These are phyloP conservation scores for Russula virescens DNA, from an alignment of 768 basidiomycete species.

Conservation along the genomic window DNA sequence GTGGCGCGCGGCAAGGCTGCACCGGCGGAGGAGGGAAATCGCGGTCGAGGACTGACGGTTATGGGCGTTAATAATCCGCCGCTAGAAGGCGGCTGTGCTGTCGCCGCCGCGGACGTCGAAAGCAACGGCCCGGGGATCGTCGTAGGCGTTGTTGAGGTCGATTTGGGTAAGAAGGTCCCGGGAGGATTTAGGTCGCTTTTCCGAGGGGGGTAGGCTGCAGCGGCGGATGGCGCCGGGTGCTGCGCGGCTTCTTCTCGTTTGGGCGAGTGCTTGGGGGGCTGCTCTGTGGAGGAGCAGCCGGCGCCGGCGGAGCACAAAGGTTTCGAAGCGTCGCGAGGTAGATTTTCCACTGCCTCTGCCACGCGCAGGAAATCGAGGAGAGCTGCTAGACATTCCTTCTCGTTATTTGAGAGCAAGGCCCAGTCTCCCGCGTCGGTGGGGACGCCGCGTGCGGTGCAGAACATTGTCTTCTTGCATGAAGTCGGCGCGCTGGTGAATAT, in stretches of 20 bases:
- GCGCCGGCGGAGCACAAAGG: not conserved
- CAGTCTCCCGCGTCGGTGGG: slow-evolving; percentile 18
- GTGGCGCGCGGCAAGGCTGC: not conserved
- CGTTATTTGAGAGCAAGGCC: slow-evolving; percentile 10
- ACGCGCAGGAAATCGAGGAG: slow-evolving; percentile 20
- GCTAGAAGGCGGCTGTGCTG: not conserved
- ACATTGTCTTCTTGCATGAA: slow-evolving; percentile 19
- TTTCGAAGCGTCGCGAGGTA: not conserved
- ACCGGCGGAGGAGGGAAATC: slow-evolving; percentile 13
- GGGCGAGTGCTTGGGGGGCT: not conserved
- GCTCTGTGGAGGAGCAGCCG: slow-evolving; percentile 3
- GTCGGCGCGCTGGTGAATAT: slow-evolving; percentile 7
- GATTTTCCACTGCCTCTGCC: slow-evolving; percentile 18
- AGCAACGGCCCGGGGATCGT: not conserved
- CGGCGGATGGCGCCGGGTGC: not conserved
- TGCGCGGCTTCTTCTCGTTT: not conserved
- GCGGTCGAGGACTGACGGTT: slow-evolving; percentile 20
- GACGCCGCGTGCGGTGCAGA: slow-evolving; percentile 17
- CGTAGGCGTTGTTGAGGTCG: not conserved
- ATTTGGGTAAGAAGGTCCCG: not conserved
- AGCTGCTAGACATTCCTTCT: slow-evolving; percentile 17
- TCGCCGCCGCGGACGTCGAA: not conserved
- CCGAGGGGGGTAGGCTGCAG: not conserved
- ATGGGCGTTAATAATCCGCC: slow-evolving; percentile 6
- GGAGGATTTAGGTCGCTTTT: not conserved